These are phyloP conservation scores for Orbilia blumenaviensis DNA, from an alignment of 2,329 filamentous ascomycete species.

Conservation along the genomic window DNA sequence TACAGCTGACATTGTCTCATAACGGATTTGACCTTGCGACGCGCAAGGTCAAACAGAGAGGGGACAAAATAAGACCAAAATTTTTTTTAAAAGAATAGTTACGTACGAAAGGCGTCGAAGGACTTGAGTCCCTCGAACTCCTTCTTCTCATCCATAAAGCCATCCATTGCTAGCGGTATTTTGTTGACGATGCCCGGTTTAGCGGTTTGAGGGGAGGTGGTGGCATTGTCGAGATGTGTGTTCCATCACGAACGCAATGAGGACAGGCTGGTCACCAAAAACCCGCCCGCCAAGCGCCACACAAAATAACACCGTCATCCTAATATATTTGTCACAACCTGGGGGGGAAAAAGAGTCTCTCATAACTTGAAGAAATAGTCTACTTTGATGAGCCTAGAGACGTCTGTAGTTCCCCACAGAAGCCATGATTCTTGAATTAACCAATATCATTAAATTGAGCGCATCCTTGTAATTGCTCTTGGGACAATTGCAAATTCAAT, in stretches of 20 bases:
- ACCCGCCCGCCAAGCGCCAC: constrained; percentile 23
- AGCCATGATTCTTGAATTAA: background rate
- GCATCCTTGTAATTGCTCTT: background rate
- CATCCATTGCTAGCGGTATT: constrained; percentile 50
- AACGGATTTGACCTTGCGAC: background rate
- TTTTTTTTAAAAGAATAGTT: constrained; percentile 27
- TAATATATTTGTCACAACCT: constrained; percentile 11
- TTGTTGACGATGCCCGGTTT: constrained; percentile 21
- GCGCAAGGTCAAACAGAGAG: background rate
- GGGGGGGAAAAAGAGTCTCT: too few species aligned
- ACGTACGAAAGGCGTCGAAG: constrained; percentile 96
- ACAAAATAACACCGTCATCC: background rate
- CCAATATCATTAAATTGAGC: too few species aligned
- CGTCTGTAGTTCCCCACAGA: background rate
- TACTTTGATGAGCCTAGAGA: background rate
- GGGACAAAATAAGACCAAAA: background rate
- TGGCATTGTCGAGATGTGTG: constrained; percentile 22
- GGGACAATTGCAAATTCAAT: too few species aligned
- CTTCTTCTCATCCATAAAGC: constrained; percentile 55
- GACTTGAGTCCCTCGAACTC: constrained; percentile 72
- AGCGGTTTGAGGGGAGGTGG: constrained; percentile 2
- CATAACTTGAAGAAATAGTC: background rate
- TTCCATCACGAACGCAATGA: constrained; percentile 20
- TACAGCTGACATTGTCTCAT: background rate
- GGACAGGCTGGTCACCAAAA: constrained; percentile 49